Evolutionary conservation across 768 basidiomycete species (phyloP), one percentile per base, ranked within the genome.

Genomic region (Lenzites betulinus): DNA sequence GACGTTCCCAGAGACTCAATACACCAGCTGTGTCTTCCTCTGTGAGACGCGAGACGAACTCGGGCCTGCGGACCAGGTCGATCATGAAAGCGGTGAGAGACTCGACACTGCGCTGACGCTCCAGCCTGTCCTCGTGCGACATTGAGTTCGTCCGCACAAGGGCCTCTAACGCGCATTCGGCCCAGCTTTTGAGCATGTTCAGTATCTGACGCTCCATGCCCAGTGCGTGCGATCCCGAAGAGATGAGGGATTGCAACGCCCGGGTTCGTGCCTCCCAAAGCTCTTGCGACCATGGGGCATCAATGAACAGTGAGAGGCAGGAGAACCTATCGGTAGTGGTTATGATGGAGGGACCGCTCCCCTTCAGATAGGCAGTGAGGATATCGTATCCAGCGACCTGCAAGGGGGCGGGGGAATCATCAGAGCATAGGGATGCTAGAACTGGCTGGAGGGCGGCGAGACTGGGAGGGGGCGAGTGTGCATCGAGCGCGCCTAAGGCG

Each of bases 371-470:
- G 2, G 87, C 80, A 15, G 86, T 77, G 52, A 92, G 77, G 61
- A 91, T 83, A 58, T 92, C 90, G 64, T 80, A 90, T 0, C 90
- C 91, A 0, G 85, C 81, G 8, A 81, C 81, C 67, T 90, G 89
- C 4, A 92, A 62, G 0, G 83, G 74, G 0, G 78, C 62, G 1
- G 89, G 88, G 0, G 81, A 78, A 18, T 83, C 78, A 7, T 73
- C 54, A 39, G 77, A 71, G 69, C 90, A 92, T 12, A 92, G 76
- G 1, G 81, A 77, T 7, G 78, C 77, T 2, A 91, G 75, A 54
- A 92, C 79, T 15, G 87, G 85, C 54, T 79, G 82, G 15, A 92
- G 73, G n/a, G 70, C 60, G 25, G 81, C 75, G 25, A 79, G 73
- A 38, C 76, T 79, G 25, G 89, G 88, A 33, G 84, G 73, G 0